Evolutionary conservation across 2,329 filamentous ascomycete species (phyloP), one percentile per base, ranked within the genome.

Genomic region (Colletotrichum falcatum): DNA sequence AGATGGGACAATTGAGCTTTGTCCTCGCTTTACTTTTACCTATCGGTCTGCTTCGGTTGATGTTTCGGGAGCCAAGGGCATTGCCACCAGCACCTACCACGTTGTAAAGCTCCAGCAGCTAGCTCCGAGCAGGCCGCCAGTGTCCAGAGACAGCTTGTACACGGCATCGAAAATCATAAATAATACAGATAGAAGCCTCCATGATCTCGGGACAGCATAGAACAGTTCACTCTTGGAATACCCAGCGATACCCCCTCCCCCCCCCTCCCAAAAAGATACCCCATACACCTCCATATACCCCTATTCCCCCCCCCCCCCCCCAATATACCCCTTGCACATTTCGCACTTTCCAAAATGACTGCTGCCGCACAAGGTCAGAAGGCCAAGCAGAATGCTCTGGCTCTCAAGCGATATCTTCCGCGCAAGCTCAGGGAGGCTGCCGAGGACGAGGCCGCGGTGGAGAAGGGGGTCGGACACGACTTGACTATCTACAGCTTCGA

Each of bases 401-500:
- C 68, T 28, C 68, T 71, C 12, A 71, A 71, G 59, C 51, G 68
- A 61, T 71, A 71, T 56, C 44, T 71, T 12, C 68, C 68, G 9
- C 68, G 68, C 64, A 71, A 71, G 68, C 51, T 71, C 53, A 42
- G 68, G 48, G 68, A 71, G 33, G 68, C 68, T 54, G 68, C 68
- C 58, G 68, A 71, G 53, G 68, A 71, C 68, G 68, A 71, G 51
- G 68, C 68, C 53, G 68, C 66, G 65, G 68, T 71, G 26, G 68
- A 71, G 68, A 71, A 71, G 68, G 68, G 68, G 33, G 51, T 66
- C 23, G 68, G 68, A 18, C 68, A 71, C 46, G 68, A 71, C 64
- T 39, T 71, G 35, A 71, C 66, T 55, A 61, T 76, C 49, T 76
- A 74, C 69, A 74, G 73, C 42, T 65, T 73, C 59, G 74, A 76